phyloP scores from a whole-genome alignment of 495 filamentous ascomycete species.

The Talaromyces trachyspermus region DNA sequence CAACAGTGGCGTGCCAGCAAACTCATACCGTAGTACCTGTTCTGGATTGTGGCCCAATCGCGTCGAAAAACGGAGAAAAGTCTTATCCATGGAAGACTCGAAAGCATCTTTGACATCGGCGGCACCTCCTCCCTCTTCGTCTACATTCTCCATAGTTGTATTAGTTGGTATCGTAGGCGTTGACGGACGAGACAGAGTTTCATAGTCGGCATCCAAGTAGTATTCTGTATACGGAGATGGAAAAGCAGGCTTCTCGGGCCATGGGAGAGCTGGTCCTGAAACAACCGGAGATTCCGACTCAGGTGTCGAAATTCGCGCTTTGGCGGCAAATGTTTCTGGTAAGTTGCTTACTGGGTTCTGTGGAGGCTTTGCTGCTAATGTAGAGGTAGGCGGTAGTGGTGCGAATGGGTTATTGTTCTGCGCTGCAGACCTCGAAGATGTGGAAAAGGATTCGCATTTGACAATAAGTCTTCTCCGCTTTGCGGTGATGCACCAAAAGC shows the following conservation, averaged over 20 bases:
- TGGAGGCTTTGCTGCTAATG: constrained; percentile 26
- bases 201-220: constrained; percentile 90
- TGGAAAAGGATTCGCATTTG: constrained; percentile 39
- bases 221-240: constrained; percentile 65
- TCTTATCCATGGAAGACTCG: constrained; percentile 75
- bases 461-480: constrained; percentile 8
- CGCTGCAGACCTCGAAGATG: constrained; percentile 35
- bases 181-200: constrained; percentile 55
- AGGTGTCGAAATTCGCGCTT: constrained; percentile 47
- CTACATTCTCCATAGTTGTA: constrained; percentile 50
- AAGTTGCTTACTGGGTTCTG: constrained; percentile 32
- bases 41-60: constrained; percentile 85
- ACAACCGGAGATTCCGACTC: constrained; percentile 28
- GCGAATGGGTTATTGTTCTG: constrained; percentile 36
- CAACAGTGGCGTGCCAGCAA: constrained; percentile 68
- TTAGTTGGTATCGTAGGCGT: constrained; percentile 38
- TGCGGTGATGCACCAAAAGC: constrained; percentile 45
- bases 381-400: constrained; percentile 29
- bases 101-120: constrained; percentile 77
- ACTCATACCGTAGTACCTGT: constrained; percentile 91
- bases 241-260: constrained; percentile 59
- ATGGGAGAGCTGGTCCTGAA: constrained; percentile 45
- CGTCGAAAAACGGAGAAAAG: constrained; percentile 86
- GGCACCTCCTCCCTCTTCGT: constrained; percentile 38
- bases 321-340: constrained; percentile 67